A percentile compares a stretch with the other conserved stretches of the same genome.
phyloP scores from a whole-genome alignment of 306 rosid species.

The Castanea mollissima region DNA sequence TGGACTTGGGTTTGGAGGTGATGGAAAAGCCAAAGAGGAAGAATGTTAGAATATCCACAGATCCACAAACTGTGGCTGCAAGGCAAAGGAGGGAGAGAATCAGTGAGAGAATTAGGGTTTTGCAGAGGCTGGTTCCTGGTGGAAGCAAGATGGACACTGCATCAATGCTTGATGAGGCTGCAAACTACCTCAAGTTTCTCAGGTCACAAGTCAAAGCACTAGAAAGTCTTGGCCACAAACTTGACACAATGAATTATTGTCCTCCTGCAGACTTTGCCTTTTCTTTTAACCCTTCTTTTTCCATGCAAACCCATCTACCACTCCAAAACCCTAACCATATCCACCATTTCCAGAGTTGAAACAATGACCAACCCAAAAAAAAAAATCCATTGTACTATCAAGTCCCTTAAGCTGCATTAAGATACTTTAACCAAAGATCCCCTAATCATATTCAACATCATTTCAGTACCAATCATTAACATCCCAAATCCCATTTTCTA shows the following conservation, averaged over 20 bases:
- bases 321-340: constrained; percentile 41
- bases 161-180: constrained; percentile 97
- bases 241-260: constrained; percentile 57
- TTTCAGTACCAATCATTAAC: constrained; percentile 50
- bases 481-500: constrained; percentile 30
- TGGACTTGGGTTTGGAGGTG: constrained; percentile 67
- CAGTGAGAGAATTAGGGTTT: constrained; percentile 79
- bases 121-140: constrained; percentile 91
- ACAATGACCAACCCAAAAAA: not conserved
- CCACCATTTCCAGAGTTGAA: constrained; percentile 34
- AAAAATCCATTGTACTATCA: constrained; percentile 6
- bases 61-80: constrained; percentile 96
- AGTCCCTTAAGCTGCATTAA: constrained; percentile 3
- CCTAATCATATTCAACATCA: constrained; percentile 29
- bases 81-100: constrained; percentile 92
- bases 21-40: constrained; percentile 77
- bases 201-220: constrained; percentile 78
- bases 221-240: constrained; percentile 68
- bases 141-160: constrained; percentile 99
- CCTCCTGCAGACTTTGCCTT: constrained; percentile 62
- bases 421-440: constrained; percentile 6
- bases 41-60: constrained; percentile 80
- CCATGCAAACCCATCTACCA: constrained; percentile 58
- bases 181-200: constrained; percentile 85
- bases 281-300: constrained; percentile 87